A percentile compares a stretch with the other conserved stretches of the same genome.
Conservation (phyloP, 305 asterid species). For the Rubia balearica region DNA sequence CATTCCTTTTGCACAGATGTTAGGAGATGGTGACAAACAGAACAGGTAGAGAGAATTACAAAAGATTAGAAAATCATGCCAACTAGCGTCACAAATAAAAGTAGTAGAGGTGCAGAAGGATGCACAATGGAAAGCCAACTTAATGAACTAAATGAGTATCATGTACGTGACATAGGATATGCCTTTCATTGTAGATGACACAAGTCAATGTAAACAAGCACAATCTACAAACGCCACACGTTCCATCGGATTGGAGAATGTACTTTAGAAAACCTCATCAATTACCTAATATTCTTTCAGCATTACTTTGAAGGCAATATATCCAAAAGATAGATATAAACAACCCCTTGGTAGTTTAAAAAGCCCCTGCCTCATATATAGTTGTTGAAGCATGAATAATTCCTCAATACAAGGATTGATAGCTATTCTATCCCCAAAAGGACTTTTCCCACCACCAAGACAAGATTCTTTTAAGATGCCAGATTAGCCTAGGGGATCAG, state of each 20-base stretch:
- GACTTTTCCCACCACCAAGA: neutral
- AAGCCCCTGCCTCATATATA: neutral
- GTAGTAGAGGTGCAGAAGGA: neutral
- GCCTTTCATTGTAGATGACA: neutral
- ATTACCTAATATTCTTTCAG: neutral
- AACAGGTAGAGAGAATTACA: neutral
- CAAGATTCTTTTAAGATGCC: neutral
- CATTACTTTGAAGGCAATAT: neutral
- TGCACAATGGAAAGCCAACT: neutral
- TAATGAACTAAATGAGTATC: neutral
- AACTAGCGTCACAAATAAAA: neutral
- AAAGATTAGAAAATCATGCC: neutral
- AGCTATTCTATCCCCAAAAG: neutral
- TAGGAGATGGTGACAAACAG: neutral
- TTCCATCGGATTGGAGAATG: neutral
- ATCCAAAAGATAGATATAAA: neutral
- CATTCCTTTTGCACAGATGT: neutral
- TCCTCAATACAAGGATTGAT: neutral
- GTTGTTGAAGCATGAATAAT: neutral
- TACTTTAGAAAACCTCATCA: neutral
- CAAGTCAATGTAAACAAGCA: neutral
- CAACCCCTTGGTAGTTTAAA: neutral
- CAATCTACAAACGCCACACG: neutral
- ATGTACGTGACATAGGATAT: neutral
- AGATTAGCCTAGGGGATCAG: neutral